A percentile compares a stretch with the other conserved stretches of the same genome.
Evolutionary conservation across 139 green algal species (phyloP).

Genomic region (Asterochloris sp.): DNA sequence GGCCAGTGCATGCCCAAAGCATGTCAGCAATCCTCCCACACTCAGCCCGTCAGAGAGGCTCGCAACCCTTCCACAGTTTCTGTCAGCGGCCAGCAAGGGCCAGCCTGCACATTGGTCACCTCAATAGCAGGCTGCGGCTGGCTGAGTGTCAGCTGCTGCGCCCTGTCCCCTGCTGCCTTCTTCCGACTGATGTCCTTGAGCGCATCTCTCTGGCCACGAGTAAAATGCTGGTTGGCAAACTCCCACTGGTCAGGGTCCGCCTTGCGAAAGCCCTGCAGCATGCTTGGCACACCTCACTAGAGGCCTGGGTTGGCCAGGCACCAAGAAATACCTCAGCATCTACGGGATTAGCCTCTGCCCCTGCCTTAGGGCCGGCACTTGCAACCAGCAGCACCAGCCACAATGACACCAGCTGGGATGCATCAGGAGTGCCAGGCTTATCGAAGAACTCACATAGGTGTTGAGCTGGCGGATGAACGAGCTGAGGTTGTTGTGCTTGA

Average conservation of each 20-base stretch:
- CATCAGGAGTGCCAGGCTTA: not conserved
- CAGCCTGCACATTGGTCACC: not conserved
- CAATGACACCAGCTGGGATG: no score
- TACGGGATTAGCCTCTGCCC: no score
- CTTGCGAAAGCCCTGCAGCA: conserved; percentile 89
- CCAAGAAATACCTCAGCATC: not conserved
- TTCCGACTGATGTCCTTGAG: conserved; percentile 78
- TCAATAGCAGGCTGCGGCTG: conserved; percentile 18
- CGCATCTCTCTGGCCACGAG: conserved; percentile 66
- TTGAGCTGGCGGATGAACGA: conserved; percentile 97
- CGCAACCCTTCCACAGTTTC: not conserved
- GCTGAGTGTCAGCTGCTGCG: not conserved
- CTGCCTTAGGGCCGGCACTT: no score
- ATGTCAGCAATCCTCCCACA: no score
- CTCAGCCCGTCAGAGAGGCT: no score
- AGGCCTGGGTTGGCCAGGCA: not conserved
- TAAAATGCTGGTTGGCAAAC: conserved; percentile 96
- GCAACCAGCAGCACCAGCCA: no score
- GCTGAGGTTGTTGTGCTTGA: conserved; percentile 99
- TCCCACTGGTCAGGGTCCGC: conserved; percentile 95
- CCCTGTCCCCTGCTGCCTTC: conserved; percentile 39
- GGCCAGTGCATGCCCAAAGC: no score
- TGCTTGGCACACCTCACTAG: not conserved
- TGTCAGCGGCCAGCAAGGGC: not conserved
- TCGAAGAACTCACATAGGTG: conserved; percentile 76